Evolutionary conservation across 2,329 filamentous ascomycete genomes (phyloP), one percentile per base, ranked within the genome.

Genomic region (Scytalidium sp.): DNA sequence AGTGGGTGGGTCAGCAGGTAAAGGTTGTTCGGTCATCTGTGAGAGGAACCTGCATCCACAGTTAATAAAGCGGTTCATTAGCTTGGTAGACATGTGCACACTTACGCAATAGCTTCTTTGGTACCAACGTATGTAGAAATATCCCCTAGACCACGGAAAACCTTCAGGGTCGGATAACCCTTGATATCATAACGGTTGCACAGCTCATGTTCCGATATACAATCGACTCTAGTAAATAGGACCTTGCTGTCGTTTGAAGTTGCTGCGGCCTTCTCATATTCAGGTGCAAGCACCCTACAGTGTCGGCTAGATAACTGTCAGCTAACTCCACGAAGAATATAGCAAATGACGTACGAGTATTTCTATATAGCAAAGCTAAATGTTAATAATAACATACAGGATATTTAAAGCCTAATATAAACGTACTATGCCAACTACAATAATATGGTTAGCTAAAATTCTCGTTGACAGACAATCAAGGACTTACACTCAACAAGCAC

Each of bases 1-100:
- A 52, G 99, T 80, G 57, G 81, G 66, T 5, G 94, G 97, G 57
- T 99, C 92, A 57, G 94, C 88, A 47, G 94, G 94, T 53, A 99
- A 83, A 21, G 90, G 89, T 77, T 97, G 94, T 83, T 97, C 99
- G 71, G 90, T 87, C 94, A 99, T 99, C 80, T 96, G 97, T 59
- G 85, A 86, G 43, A 80, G 79, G 68, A 86, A 85, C 56, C 79
- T 83, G 51, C 9, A 40, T 23, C 20, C 21, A 41, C 15, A 3
- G n/a, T 43, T 43, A 19, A 46, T 44, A 23, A 45, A 17, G 15
- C 7, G 10, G 22, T 39, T 43, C 20, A 5, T 36, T 23, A 13
- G 41, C 19, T 13, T 10, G 29, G 27, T 6, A 21, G n/a, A 17
- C n/a, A n/a, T n/a, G n/a, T n/a, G n/a, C n/a, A n/a, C 22, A 76